Evolutionary conservation across 2,329 filamentous ascomycete species (phyloP).

Genomic region (Emericellopsis atlantica): DNA sequence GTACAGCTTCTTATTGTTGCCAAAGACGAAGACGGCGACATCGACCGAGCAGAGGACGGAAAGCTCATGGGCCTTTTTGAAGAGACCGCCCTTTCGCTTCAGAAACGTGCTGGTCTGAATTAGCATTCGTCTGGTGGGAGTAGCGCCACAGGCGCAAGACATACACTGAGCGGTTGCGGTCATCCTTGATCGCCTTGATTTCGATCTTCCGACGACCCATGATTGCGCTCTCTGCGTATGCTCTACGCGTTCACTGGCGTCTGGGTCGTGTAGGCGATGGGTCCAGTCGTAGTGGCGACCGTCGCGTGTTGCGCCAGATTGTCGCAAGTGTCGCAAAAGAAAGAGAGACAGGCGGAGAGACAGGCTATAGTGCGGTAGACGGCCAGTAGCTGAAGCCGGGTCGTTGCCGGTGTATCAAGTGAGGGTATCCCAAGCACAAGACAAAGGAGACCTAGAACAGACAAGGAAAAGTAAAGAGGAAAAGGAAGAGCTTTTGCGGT

Average conservation of each 20-base stretch:
- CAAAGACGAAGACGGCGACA: constrained; percentile 97
- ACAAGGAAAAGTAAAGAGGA: neutral
- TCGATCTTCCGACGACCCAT: constrained; percentile 99
- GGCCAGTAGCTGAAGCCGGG: neutral
- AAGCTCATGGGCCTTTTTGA: constrained; percentile 98
- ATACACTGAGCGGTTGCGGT: constrained; percentile 94
- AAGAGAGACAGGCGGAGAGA: neutral
- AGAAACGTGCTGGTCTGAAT: constrained; percentile 64
- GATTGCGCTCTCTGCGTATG: constrained; percentile 4
- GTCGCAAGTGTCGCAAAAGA: neutral
- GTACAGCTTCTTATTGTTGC: constrained; percentile 97
- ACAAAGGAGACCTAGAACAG: constrained; percentile 1
- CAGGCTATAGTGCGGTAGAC: too few relatives aligned
- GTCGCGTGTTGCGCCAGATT: constrained; percentile 1
- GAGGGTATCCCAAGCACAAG: neutral
- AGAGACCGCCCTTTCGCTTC: constrained; percentile 95
- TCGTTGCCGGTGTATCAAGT: neutral
- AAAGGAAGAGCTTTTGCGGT: neutral
- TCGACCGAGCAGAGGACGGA: constrained; percentile 97
- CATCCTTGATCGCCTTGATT: constrained; percentile 99
- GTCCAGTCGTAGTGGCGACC: neutral
- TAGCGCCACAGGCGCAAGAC: constrained; percentile 19
- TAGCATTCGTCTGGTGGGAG: neutral
- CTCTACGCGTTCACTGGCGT: neutral
- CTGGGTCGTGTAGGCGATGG: neutral